phyloP scores from a whole-genome alignment of 2,329 filamentous ascomycete species.

The Fusarium sp. region DNA sequence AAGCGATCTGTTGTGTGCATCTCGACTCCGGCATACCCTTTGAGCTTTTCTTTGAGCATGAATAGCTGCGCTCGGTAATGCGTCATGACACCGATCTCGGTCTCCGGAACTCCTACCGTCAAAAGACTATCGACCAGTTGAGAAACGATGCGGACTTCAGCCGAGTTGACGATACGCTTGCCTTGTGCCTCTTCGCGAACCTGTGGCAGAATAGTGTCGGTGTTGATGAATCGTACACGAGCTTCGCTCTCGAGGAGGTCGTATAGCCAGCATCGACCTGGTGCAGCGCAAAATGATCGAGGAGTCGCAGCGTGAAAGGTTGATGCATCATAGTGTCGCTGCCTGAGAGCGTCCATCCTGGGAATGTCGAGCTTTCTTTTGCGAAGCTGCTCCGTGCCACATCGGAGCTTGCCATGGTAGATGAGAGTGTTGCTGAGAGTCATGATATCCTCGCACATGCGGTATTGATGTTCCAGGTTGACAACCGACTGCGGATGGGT shows the following conservation, averaged over 20 bases:
- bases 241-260: slow-evolving; percentile 72
- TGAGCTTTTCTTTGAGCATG: slow-evolving; percentile 76
- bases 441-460: slow-evolving; percentile 99
- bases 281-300: slow-evolving; percentile 64
- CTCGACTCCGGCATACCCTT: slow-evolving; percentile 71
- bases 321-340: slow-evolving; percentile 64
- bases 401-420: slow-evolving; percentile 89
- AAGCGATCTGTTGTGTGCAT: slow-evolving; percentile 98
- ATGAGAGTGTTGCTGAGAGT: slow-evolving; percentile 90
- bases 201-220: slow-evolving; percentile 71
- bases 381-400: slow-evolving; percentile 80
- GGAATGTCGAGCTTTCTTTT: slow-evolving; percentile 72
- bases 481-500: slow-evolving; percentile 86
- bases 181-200: slow-evolving; percentile 78
- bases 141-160: slow-evolving; percentile 78
- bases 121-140: slow-evolving; percentile 85
- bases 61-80: slow-evolving; percentile 94
- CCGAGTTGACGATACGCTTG: slow-evolving; percentile 84
- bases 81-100: slow-evolving; percentile 91
- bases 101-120: slow-evolving; percentile 73
- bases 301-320: slow-evolving; percentile 54
- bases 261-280: slow-evolving; percentile 74
- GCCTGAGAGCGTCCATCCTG: slow-evolving; percentile 65
- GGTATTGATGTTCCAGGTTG: slow-evolving; percentile 93
- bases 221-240: slow-evolving; percentile 89